Conservation (phyloP, 2,329 filamentous ascomycete species). For the Stemphylium lycopersici region DNA sequence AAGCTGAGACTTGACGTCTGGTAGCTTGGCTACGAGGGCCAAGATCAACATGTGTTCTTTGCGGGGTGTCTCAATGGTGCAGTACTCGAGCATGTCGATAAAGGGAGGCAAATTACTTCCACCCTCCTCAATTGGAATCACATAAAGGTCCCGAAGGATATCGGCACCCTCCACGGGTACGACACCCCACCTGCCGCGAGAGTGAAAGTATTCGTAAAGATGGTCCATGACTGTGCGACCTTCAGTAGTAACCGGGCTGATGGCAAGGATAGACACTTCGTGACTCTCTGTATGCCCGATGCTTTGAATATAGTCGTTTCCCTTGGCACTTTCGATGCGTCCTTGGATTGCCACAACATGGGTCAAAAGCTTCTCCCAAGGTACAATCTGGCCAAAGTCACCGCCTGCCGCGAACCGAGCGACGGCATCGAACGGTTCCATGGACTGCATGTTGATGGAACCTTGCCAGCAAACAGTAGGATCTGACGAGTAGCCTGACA, state of each 20-base stretch:
- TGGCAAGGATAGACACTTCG: conserved; percentile 80
- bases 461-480: conserved; percentile 67
- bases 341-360: conserved; percentile 73
- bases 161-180: conserved; percentile 68
- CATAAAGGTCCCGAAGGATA: conserved; percentile 87
- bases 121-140: conserved; percentile 82
- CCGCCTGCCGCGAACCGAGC: conserved; percentile 86
- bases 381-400: conserved; percentile 69
- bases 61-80: conserved; percentile 73
- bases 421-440: conserved; percentile 76
- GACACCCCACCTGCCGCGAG: conserved; percentile 84
- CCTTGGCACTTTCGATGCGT: conserved; percentile 80
- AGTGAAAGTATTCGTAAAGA: conserved; percentile 86
- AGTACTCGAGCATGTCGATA: conserved; percentile 84
- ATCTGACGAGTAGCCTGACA: conserved; percentile 74
- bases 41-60: conserved; percentile 80
- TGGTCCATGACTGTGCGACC: conserved; percentile 69
- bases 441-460: conserved; percentile 68
- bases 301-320: conserved; percentile 89
- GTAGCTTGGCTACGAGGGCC: conserved; percentile 74
- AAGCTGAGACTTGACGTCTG: conserved; percentile 41
- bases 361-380: conserved; percentile 80
- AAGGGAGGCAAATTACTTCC: conserved; percentile 76
- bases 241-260: conserved; percentile 67
- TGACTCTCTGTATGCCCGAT: conserved; percentile 81